A percentile compares a stretch with the other conserved stretches of the same genome.
Conservation (phyloP, 306 rosid genomes). For the Cicer pinnatifidum region DNA sequence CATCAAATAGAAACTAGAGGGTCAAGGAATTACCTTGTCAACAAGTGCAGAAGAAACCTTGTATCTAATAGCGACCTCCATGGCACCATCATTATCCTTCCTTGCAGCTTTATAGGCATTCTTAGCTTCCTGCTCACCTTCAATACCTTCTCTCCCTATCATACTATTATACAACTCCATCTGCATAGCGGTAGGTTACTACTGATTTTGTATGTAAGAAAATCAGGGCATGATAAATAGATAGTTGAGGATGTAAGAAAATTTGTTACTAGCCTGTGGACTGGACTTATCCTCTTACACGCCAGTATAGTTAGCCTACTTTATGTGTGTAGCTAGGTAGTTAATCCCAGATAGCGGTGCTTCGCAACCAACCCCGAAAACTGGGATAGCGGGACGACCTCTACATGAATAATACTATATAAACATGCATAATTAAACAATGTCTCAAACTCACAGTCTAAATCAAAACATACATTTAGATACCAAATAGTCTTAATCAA, state of each 20-base stretch:
- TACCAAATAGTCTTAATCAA: too few species aligned
- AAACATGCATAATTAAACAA: too few species aligned
- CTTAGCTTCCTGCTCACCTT: slow-evolving; percentile 51
- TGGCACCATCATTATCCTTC: slow-evolving; percentile 51
- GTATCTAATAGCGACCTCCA: slow-evolving; percentile 42
- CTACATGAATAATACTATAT: too few species aligned
- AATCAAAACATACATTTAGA: too few species aligned
- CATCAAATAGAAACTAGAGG: slow-evolving; percentile 28
- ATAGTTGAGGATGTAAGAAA: neutral
- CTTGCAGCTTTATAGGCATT: slow-evolving; percentile 56
- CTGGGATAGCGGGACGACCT: too few species aligned
- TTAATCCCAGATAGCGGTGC: too few species aligned
- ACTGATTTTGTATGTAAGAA: slow-evolving; percentile 10
- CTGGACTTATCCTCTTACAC: neutral
- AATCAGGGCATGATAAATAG: slow-evolving; percentile 24
- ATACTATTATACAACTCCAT: slow-evolving; percentile 55
- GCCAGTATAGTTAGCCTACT: neutral
- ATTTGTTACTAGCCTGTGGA: neutral
- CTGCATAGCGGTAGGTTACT: slow-evolving; percentile 42
- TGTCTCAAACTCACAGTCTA: too few species aligned
- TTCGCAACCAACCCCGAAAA: too few species aligned
- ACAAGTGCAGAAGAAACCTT: slow-evolving; percentile 56
- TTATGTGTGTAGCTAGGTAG: neutral
- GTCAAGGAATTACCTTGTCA: slow-evolving; percentile 48
- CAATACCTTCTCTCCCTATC: slow-evolving; percentile 53